A percentile compares a stretch with the other conserved stretches of the same genome.
phyloP scores from a whole-genome alignment of 345 rosid species.

The Balakata baccata region DNA sequence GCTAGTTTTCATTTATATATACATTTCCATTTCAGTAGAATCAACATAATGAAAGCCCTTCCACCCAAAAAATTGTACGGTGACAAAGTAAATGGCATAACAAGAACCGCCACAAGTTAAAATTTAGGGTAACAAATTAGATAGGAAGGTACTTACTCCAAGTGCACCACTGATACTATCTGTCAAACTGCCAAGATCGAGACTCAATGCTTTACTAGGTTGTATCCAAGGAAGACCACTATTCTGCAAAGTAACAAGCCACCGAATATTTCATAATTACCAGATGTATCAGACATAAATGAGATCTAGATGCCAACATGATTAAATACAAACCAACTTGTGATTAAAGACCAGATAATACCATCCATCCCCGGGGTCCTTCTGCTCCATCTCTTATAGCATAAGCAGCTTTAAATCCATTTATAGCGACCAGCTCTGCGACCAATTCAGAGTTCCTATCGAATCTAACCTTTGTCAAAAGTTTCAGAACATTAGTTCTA shows the following conservation, averaged over 20 bases:
- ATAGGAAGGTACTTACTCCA: slow-evolving; percentile 47
- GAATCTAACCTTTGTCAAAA: slow-evolving; percentile 66
- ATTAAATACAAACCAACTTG: slow-evolving; percentile 1
- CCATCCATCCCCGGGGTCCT: slow-evolving; percentile 96
- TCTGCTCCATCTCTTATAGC: slow-evolving; percentile 95
- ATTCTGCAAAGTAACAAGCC: slow-evolving; percentile 46
- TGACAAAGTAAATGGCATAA: not conserved
- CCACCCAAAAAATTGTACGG: too few relatives aligned
- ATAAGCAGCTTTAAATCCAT: slow-evolving; percentile 94
- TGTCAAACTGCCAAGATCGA: slow-evolving; percentile 63
- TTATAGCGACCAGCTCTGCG: slow-evolving; percentile 76
- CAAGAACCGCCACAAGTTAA: not conserved
- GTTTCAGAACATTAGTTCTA: slow-evolving; percentile 28
- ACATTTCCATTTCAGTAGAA: too few relatives aligned
- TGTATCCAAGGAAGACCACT: slow-evolving; percentile 80
- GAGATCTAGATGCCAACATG: not conserved
- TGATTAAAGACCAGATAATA: slow-evolving; percentile 23
- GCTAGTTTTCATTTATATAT: too few relatives aligned
- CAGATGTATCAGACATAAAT: not conserved
- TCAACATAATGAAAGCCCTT: too few relatives aligned
- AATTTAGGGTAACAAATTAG: not conserved
- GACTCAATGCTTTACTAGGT: slow-evolving; percentile 63
- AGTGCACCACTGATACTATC: slow-evolving; percentile 50
- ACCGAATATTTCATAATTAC: slow-evolving; percentile 11
- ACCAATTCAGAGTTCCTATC: slow-evolving; percentile 89